Base-by-base conservation (phyloP, 768 basidiomycete species). In the Tephrocybe rancida region DNA sequence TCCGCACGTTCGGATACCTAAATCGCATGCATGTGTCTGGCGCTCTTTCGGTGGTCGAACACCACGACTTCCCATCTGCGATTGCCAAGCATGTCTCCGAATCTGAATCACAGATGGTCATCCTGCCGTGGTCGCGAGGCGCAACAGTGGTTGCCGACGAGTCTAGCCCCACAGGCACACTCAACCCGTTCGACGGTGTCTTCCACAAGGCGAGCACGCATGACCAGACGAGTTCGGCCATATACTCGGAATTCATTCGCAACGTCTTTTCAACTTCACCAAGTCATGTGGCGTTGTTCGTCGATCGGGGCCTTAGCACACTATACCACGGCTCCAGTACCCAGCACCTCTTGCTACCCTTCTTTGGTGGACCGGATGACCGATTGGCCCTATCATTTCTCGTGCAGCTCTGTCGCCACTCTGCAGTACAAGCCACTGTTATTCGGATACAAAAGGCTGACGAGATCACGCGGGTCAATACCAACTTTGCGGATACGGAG, bases 331-430 rank as follows among this genome's bases (percentile, higher is more conserved):
- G 66, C 4, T 43, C 42, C 26, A 64, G 44, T 38, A 67, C 61
- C 21, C 76, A 87, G 55, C 90, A 91, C 58, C 64, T 98, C 25
- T 84, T 95, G 67, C 65, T 95, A 37, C 91, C 95, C 0, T 98
- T 96, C 83, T 90, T 93, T 66, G 96, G 96, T 32, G 96, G 96
- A 0, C 86, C 92, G 0, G 96, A 99, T 66, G 96, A 98, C 66
- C 84, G 97, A 1, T 76, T 93, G 19, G 92, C 92, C 0, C 72
- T 98, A 24, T 72, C 80, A 26, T 84, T 98, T 62, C 82, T 92
- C 3, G 83, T 91, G 29, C 95, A 98, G 67, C 90, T 94, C 51
- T 78, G 78, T 48, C 69, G 70, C 27, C 86, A 88, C 56, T 66
- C 80, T 0, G 70, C 67, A 30, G 78, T 92, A 0, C 81, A 70